Percentiles rank a stretch among this genome's conserved stretches.
phyloP scores from a whole-genome alignment of 1,284 basidiomycete genomes.

The Cutaneotrichosporon spelunceum region DNA sequence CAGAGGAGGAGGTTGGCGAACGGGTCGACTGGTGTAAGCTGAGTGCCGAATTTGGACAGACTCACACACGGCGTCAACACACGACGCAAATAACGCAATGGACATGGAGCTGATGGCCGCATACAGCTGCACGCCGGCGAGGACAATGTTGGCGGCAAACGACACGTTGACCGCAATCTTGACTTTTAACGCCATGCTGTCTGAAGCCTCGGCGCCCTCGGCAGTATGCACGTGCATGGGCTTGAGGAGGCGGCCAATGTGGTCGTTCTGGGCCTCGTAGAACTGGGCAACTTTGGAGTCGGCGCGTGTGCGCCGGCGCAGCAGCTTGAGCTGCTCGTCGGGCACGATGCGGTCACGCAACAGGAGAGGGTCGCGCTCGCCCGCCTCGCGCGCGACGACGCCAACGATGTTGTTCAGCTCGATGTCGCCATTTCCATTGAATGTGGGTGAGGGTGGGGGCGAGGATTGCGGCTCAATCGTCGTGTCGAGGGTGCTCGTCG shows the following conservation, averaged over 20 bases:
- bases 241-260: slow-evolving; percentile 79
- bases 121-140: slow-evolving; percentile 58
- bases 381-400: slow-evolving; percentile 43
- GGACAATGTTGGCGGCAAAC: slow-evolving; percentile 68
- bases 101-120: slow-evolving; percentile 82
- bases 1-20: slow-evolving; percentile 84
- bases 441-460: background rate
- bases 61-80: slow-evolving; percentile 65
- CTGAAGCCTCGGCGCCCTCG: slow-evolving; percentile 36
- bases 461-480: slow-evolving; percentile 1
- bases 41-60: slow-evolving; percentile 24
- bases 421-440: slow-evolving; percentile 25
- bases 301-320: slow-evolving; percentile 27
- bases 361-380: slow-evolving; percentile 51
- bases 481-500: background rate
- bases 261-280: slow-evolving; percentile 80
- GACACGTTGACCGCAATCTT: slow-evolving; percentile 84
- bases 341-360: slow-evolving; percentile 49
- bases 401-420: slow-evolving; percentile 37
- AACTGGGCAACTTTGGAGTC: slow-evolving; percentile 56
- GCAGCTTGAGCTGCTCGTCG: slow-evolving; percentile 45
- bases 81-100: slow-evolving; percentile 83
- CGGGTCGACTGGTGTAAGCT: slow-evolving; percentile 61
- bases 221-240: slow-evolving; percentile 66
- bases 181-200: slow-evolving; percentile 58